Conservation (phyloP, 179 eudicot species). For the Spinacia oleracea region DNA sequence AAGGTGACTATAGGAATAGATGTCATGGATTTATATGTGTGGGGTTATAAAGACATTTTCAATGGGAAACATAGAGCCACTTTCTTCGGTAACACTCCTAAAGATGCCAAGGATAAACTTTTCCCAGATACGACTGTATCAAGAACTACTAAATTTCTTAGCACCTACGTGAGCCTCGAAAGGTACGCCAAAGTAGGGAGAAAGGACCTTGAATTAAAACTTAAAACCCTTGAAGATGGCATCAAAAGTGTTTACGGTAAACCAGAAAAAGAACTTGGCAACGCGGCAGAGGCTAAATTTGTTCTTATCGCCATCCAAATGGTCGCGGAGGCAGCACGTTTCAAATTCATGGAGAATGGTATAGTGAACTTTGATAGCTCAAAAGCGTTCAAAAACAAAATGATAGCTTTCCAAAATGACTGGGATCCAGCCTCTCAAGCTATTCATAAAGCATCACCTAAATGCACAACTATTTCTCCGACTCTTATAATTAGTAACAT, state of each 20-base stretch:
- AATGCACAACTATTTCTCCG: background rate
- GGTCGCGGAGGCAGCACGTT: constrained; percentile 6
- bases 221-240: background rate
- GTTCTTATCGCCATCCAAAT: constrained; percentile 9
- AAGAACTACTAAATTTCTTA: background rate
- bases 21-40: background rate
- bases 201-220: background rate
- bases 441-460: background rate
- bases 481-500: background rate
- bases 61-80: background rate
- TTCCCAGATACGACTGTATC: background rate
- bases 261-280: background rate
- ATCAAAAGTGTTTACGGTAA: background rate
- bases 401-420: background rate
- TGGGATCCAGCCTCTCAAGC: background rate
- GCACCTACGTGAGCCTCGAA: background rate
- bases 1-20: background rate
- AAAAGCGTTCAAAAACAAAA: background rate
- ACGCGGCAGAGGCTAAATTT: background rate
- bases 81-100: background rate
- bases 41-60: background rate
- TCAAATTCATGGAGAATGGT: background rate
- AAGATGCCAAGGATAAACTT: background rate
- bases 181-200: background rate
- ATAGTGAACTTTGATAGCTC: background rate